These are phyloP conservation scores for Phytopythium kandeliae DNA, from an alignment of 352 stramenopile genomes.

Conservation along the genomic window DNA sequence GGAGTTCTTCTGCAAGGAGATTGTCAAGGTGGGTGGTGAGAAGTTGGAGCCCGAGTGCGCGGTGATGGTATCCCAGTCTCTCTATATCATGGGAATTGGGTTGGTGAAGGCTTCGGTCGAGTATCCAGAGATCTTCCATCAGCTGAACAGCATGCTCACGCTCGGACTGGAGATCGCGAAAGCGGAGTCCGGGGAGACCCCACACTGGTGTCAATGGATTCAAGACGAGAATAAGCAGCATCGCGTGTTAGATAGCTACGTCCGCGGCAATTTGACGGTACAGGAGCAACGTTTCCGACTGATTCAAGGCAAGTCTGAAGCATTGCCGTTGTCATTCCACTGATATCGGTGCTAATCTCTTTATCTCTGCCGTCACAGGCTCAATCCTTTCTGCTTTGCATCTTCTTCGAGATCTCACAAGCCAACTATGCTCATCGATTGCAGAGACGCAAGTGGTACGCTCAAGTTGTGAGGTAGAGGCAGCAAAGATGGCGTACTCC, in stretches of 20 bases:
- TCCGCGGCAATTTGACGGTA: too few relatives aligned
- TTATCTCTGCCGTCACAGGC: constrained; percentile 9
- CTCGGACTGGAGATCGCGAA: constrained; percentile 14
- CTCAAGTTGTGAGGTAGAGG: constrained; percentile 14
- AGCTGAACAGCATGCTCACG: constrained; percentile 36
- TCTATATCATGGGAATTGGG: constrained; percentile 38
- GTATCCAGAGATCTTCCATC: constrained; percentile 42
- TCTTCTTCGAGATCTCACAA: constrained; percentile 39
- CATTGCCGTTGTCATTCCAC: not conserved
- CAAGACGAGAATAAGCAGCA: constrained; percentile 5
- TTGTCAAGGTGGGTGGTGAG: constrained; percentile 21
- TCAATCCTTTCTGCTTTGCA: constrained; percentile 30
- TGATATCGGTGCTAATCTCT: not conserved
- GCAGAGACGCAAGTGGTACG: constrained; percentile 8
- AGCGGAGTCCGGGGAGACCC: constrained; percentile 2
- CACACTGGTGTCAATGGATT: constrained; percentile 7
- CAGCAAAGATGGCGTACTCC: constrained; percentile 31
- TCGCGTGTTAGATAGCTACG: not conserved
- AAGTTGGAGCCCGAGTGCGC: constrained; percentile 11
- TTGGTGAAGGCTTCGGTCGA: constrained; percentile 42
- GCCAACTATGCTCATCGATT: constrained; percentile 17
- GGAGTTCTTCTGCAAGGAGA: constrained; percentile 77
- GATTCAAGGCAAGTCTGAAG: constrained; percentile 24
- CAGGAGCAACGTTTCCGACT: constrained; percentile 12
- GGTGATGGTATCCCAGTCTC: constrained; percentile 30